Evolutionary conservation across 257 asterid genomes (phyloP).

Genomic region (Capsicum pubescens): DNA sequence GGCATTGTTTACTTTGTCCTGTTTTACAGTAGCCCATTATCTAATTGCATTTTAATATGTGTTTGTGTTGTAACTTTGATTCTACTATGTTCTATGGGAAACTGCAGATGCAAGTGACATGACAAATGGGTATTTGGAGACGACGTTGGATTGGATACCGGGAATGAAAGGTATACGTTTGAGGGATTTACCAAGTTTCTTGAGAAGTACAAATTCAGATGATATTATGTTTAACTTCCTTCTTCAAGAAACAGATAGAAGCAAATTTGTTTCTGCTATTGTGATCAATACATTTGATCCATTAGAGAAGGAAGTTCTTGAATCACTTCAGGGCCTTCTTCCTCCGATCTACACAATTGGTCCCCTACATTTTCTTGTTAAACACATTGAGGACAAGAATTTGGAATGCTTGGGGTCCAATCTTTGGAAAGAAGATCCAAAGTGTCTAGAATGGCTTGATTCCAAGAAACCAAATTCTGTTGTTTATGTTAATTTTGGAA

Average conservation of each 20-base stretch:
- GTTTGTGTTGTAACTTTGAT: not conserved
- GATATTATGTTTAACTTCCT: conserved; percentile 45
- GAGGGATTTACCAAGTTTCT: conserved; percentile 52
- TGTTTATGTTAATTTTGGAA: conserved; percentile 52
- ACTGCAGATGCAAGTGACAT: conserved; percentile 41
- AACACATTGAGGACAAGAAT: conserved; percentile 23
- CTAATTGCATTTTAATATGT: not conserved
- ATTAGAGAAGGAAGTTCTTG: conserved; percentile 48
- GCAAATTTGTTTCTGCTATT: conserved; percentile 45
- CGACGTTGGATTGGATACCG: conserved; percentile 41
- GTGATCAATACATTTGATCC: conserved; percentile 54
- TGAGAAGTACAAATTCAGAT: conserved; percentile 41
- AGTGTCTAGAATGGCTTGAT: conserved; percentile 61
- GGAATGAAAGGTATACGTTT: conserved; percentile 46
- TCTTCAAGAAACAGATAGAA: conserved; percentile 29
- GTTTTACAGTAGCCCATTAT: not conserved
- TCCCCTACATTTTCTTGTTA: conserved; percentile 48
- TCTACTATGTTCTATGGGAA: too few species aligned
- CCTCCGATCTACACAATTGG: conserved; percentile 57
- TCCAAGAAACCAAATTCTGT: conserved; percentile 42
- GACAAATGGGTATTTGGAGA: conserved; percentile 56
- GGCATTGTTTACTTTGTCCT: not conserved
- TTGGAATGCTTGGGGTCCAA: conserved; percentile 41
- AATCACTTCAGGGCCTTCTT: conserved; percentile 36
- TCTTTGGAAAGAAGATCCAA: conserved; percentile 57